phyloP scores from a whole-genome alignment of 2,329 filamentous ascomycete species.

The Mariannaea sp. region DNA sequence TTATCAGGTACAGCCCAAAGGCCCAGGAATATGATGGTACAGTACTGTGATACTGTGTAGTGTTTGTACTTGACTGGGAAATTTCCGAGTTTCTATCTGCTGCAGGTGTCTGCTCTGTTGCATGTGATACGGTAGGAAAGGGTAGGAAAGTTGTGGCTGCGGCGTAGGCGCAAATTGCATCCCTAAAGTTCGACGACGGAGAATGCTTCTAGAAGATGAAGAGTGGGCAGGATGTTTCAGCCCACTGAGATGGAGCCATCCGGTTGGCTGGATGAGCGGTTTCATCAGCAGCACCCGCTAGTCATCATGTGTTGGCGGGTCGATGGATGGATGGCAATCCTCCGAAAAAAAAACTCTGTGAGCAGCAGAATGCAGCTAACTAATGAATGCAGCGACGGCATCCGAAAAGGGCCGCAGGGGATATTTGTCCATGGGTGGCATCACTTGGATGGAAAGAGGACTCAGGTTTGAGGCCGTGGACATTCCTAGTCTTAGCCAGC shows the following conservation, averaged over 20 bases:
- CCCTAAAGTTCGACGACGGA: conserved; percentile 28
- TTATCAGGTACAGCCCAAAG: no score
- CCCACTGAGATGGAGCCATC: conserved; percentile 17
- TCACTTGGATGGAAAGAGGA: conserved; percentile 32
- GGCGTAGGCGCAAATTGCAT: conserved; percentile 19
- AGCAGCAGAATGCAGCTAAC: conserved; percentile 21
- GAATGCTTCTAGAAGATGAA: conserved; percentile 38
- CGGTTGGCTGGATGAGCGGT: conserved; percentile 29
- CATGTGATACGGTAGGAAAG: no score
- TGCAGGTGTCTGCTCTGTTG: conserved; percentile 7
- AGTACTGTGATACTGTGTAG: background rate
- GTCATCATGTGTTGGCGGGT: conserved; percentile 27
- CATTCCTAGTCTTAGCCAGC: conserved; percentile 31
- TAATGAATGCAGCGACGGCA: conserved; percentile 29
- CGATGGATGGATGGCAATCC: conserved; percentile 31
- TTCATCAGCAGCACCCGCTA: conserved; percentile 21
- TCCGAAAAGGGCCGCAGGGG: conserved; percentile 18
- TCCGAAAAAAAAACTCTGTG: conserved; percentile 28
- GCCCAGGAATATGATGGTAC: no score
- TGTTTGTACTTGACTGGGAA: background rate
- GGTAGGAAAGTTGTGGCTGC: background rate
- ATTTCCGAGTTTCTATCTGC: conserved; percentile 1
- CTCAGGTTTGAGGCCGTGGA: conserved; percentile 38
- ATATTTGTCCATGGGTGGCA: conserved; percentile 15
- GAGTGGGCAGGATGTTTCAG: conserved; percentile 37